Conservation (phyloP, 2,329 filamentous ascomycete species). For the Colletotrichum sublineola region DNA sequence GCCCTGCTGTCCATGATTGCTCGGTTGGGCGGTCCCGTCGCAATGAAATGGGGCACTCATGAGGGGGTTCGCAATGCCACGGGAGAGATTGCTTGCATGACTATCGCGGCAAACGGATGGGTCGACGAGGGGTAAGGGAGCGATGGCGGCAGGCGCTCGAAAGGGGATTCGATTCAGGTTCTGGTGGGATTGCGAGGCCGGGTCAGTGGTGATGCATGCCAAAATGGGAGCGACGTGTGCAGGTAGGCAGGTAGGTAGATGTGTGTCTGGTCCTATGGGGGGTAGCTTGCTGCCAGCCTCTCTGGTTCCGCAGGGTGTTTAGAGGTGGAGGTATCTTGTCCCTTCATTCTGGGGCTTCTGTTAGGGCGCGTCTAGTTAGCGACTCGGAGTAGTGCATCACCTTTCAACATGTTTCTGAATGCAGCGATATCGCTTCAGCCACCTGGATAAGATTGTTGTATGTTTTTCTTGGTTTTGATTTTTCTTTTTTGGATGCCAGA, state of each 20-base stretch:
- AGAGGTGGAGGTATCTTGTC: conserved; percentile 28
- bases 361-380: conserved; percentile 20
- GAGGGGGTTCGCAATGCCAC: conserved; percentile 34
- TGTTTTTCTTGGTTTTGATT: background rate
- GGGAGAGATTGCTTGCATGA: conserved; percentile 31
- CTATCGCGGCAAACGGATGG: conserved; percentile 22
- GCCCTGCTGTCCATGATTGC: conserved; percentile 60
- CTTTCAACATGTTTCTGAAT: background rate
- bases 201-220: conserved; percentile 41
- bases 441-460: background rate
- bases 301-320: conserved; percentile 13
- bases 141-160: conserved; percentile 16
- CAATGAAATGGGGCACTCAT: conserved; percentile 35
- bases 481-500: background rate
- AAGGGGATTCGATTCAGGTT: conserved; percentile 12
- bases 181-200: conserved; percentile 35
- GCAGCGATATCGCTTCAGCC: background rate
- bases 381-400: background rate
- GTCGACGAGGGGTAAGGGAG: background rate
- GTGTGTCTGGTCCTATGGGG: conserved; percentile 22
- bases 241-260: background rate
- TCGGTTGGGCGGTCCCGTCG: conserved; percentile 40
- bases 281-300: conserved; percentile 40
- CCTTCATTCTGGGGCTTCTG: conserved; percentile 27
- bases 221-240: conserved; percentile 35